These are phyloP conservation scores for Stemphylium vesicarium DNA, from an alignment of 2,329 filamentous ascomycete genomes.

Conservation along the genomic window DNA sequence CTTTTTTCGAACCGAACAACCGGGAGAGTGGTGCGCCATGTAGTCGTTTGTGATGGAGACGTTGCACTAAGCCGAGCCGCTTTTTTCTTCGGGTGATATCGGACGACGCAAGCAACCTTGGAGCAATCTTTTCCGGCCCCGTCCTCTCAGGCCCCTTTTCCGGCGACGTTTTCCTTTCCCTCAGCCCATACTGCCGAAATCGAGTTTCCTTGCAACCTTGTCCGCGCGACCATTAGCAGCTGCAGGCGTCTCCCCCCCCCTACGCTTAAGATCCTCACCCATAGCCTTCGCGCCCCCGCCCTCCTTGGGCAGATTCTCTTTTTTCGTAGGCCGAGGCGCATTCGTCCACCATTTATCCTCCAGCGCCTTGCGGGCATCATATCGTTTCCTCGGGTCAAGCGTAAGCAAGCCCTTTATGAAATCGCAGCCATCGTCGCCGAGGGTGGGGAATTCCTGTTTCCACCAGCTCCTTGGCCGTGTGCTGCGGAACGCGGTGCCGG, in stretches of 20 bases:
- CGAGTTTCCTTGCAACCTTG: slow-evolving; percentile 80
- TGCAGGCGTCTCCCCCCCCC: slow-evolving; percentile 66
- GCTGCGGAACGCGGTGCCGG: slow-evolving; percentile 52
- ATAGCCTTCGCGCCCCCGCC: slow-evolving; percentile 73
- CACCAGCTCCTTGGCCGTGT: slow-evolving; percentile 76
- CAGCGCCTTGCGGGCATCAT: slow-evolving; percentile 78
- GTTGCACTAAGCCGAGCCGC: too few species aligned
- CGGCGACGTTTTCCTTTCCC: background rate
- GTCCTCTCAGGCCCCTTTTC: too few species aligned
- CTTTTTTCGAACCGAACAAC: too few species aligned
- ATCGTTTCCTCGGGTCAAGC: slow-evolving; percentile 84
- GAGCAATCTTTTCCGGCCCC: too few species aligned
- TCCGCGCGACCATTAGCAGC: slow-evolving; percentile 62
- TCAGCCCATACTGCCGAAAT: slow-evolving; percentile 35
- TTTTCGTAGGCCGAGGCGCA: slow-evolving; percentile 81
- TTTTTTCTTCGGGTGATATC: too few species aligned
- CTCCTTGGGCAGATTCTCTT: slow-evolving; percentile 81
- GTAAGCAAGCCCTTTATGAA: slow-evolving; percentile 83
- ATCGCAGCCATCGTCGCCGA: slow-evolving; percentile 84
- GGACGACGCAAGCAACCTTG: too few species aligned
- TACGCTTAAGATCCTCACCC: slow-evolving; percentile 80
- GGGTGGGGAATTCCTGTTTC: slow-evolving; percentile 76
- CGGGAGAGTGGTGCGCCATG: too few species aligned
- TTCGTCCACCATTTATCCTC: slow-evolving; percentile 85
- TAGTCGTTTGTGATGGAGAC: too few species aligned